Conservation (phyloP, 2,329 filamentous ascomycete species). For the Bimuria novae-zelandiae region DNA sequence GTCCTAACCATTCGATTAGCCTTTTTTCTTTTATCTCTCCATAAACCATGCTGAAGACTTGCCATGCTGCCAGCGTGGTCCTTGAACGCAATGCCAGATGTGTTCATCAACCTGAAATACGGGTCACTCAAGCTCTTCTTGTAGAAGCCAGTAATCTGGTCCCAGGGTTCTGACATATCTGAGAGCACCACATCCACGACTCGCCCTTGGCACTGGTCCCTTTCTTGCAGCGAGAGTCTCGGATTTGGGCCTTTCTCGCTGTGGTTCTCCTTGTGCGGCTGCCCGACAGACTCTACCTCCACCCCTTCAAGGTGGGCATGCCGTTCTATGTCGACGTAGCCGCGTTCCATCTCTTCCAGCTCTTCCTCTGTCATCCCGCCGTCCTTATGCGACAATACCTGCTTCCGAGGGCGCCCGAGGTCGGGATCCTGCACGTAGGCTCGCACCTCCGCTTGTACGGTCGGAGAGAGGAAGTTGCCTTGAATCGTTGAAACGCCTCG, state of each 20-base stretch:
- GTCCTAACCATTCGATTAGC: constrained; percentile 62
- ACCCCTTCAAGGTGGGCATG: constrained; percentile 45
- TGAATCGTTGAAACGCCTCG: constrained; percentile 92
- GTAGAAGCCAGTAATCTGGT: constrained; percentile 75
- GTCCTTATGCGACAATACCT: constrained; percentile 31
- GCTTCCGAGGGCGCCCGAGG: constrained; percentile 56
- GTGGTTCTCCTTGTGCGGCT: constrained; percentile 15
- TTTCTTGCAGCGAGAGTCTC: constrained; percentile 35
- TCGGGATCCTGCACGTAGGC: constrained; percentile 71
- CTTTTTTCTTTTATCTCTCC: not conserved
- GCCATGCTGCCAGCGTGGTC: constrained; percentile 97
- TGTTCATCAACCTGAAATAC: constrained; percentile 99
- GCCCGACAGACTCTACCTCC: constrained; percentile 22
- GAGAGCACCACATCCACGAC: constrained; percentile 91
- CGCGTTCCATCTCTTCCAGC: constrained; percentile 52
- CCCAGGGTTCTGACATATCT: constrained; percentile 99
- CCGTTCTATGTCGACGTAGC: constrained; percentile 70
- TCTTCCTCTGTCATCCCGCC: constrained; percentile 45
- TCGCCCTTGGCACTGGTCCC: constrained; percentile 53
- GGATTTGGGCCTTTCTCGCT: constrained; percentile 31
- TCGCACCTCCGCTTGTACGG: constrained; percentile 76
- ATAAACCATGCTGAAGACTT: constrained; percentile 40
- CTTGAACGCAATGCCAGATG: constrained; percentile 81
- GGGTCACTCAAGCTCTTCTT: constrained; percentile 93
- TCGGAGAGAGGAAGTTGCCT: constrained; percentile 82